A percentile compares a stretch with the other conserved stretches of the same genome.
phyloP scores from a whole-genome alignment of 495 filamentous ascomycete genomes.

The Aspergillus heteromorphus region DNA sequence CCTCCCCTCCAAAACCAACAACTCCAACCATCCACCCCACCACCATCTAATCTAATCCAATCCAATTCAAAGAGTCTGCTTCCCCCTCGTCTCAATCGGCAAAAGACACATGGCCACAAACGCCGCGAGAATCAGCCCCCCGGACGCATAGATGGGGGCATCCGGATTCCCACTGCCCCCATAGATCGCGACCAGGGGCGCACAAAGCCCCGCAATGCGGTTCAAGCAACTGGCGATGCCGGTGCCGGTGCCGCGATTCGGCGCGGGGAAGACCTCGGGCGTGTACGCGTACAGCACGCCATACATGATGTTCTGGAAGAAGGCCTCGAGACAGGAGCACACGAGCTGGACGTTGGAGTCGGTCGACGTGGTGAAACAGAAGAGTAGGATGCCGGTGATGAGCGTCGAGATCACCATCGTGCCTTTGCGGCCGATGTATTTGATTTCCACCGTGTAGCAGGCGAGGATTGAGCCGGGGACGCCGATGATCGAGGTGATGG shows the following conservation, averaged over 20 bases:
- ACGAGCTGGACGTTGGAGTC: slow-evolving; percentile 45
- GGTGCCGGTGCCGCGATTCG: slow-evolving; percentile 53
- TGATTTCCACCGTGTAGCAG: slow-evolving; percentile 51
- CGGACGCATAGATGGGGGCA: slow-evolving; percentile 50
- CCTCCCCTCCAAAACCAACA: too few relatives aligned
- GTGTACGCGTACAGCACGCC: slow-evolving; percentile 58
- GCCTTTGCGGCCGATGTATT: slow-evolving; percentile 55
- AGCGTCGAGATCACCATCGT: slow-evolving; percentile 51
- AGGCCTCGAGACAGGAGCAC: slow-evolving; percentile 49
- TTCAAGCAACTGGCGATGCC: slow-evolving; percentile 55
- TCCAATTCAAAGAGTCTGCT: slow-evolving; percentile 43
- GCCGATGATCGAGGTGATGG: slow-evolving; percentile 53
- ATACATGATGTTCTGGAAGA: slow-evolving; percentile 63
- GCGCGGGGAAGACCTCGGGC: slow-evolving; percentile 57
- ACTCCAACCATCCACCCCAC: too few relatives aligned
- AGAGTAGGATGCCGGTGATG: slow-evolving; percentile 54
- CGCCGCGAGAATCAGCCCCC: slow-evolving; percentile 45
- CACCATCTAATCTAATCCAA: too few relatives aligned
- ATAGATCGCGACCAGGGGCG: slow-evolving; percentile 53
- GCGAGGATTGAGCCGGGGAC: slow-evolving; percentile 53
- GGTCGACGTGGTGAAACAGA: slow-evolving; percentile 51
- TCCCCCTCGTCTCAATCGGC: slow-evolving; percentile 51
- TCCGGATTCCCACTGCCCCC: slow-evolving; percentile 35
- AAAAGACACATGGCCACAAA: slow-evolving; percentile 48
- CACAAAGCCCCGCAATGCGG: slow-evolving; percentile 52